Percentiles rank a stretch among this genome's conserved stretches.
Conservation (phyloP, 179 eudicot species). For the Nepenthes alata region DNA sequence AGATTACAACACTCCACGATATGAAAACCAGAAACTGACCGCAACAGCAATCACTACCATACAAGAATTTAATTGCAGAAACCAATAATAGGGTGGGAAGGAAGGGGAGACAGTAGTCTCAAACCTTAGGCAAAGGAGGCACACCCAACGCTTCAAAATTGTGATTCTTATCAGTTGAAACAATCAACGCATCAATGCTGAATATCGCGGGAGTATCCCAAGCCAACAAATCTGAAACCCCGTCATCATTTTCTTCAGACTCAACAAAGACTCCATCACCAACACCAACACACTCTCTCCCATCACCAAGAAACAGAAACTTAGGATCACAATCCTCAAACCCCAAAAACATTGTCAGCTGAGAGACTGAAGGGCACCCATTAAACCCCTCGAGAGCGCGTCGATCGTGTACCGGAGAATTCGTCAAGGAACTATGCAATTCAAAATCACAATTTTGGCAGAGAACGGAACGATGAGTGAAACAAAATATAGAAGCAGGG, state of each 20-base stretch:
- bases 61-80: too few species aligned
- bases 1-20: too few species aligned
- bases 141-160: conserved; percentile 61
- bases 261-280: conserved; percentile 6
- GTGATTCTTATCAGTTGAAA: conserved; percentile 25
- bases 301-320: background rate
- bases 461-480: conserved; percentile 35
- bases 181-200: conserved; percentile 68
- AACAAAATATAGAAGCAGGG: conserved; percentile 52
- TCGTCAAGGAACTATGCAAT: conserved; percentile 15
- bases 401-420: conserved; percentile 38
- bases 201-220: conserved; percentile 70
- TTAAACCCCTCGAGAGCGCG: conserved; percentile 70
- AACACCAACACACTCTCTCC: background rate
- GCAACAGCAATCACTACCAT: too few species aligned
- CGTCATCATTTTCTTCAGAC: conserved; percentile 20
- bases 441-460: conserved; percentile 89
- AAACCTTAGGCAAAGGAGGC: conserved; percentile 81
- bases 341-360: conserved; percentile 41
- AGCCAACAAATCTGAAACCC: conserved; percentile 33
- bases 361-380: conserved; percentile 52
- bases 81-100: background rate
- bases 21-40: too few species aligned
- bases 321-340: conserved; percentile 45
- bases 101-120: background rate